Percentiles rank a stretch among this genome's conserved stretches.
phyloP scores from a whole-genome alignment of 2,329 filamentous ascomycete species.

The Fusarium xylarioides region DNA sequence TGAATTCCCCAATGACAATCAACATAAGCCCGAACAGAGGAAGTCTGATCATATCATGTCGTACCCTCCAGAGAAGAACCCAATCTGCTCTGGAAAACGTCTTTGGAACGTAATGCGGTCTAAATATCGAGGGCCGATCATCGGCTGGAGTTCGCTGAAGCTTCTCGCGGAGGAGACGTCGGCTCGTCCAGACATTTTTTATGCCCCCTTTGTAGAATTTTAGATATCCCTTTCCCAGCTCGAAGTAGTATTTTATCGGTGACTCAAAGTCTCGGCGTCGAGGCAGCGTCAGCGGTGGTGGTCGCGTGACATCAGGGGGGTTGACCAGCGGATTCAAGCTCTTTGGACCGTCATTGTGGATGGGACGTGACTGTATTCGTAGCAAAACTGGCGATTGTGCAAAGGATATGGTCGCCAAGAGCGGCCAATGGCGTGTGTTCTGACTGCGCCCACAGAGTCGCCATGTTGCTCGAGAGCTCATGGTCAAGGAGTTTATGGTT shows the following conservation, averaged over 20 bases:
- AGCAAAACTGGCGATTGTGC: constrained; percentile 8
- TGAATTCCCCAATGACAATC: constrained; percentile 84
- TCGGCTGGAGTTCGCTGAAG: constrained; percentile 58
- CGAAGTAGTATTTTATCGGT: constrained; percentile 59
- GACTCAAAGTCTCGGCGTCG: constrained; percentile 53
- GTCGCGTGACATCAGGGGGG: constrained; percentile 76
- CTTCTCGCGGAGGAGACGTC: constrained; percentile 59
- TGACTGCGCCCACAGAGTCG: constrained; percentile 40
- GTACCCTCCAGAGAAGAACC: constrained; percentile 73
- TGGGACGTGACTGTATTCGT: constrained; percentile 30
- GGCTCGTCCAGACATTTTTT: constrained; percentile 76
- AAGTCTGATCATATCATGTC: constrained; percentile 78
- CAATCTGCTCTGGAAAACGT: constrained; percentile 70
- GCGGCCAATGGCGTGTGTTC: constrained; percentile 30
- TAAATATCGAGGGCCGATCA: constrained; percentile 58
- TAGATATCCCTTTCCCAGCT: constrained; percentile 78
- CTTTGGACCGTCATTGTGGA: constrained; percentile 41
- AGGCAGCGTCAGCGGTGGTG: constrained; percentile 74
- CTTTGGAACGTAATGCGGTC: constrained; percentile 46
- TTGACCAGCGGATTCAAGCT: constrained; percentile 64
- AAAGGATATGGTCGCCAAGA: background rate
- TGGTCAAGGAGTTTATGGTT: constrained; percentile 30
- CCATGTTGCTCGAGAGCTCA: constrained; percentile 48
- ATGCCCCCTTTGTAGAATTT: constrained; percentile 89
- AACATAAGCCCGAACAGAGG: constrained; percentile 82